Percentiles rank a stretch among this genome's conserved stretches.
These are phyloP conservation scores for Lodderomyces margitis DNA, from an alignment of 1,139 yeast genomes.

Conservation along the genomic window DNA sequence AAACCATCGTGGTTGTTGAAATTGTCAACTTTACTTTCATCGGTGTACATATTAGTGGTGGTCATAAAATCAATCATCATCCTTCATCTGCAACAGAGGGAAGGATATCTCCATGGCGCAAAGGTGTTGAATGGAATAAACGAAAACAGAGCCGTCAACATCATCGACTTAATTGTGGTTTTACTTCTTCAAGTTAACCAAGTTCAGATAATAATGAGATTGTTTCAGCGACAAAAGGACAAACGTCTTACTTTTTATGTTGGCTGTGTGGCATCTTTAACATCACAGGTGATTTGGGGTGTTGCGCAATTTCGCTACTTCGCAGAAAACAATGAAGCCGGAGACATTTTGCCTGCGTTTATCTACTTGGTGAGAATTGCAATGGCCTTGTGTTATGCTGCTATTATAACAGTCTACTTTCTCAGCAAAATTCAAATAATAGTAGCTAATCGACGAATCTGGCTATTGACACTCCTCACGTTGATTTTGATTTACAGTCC, in stretches of 20 bases:
- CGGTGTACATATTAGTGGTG: slow-evolving; percentile 52
- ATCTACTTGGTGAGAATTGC: slow-evolving; percentile 77
- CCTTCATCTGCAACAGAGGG: slow-evolving; percentile 48
- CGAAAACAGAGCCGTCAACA: slow-evolving; percentile 47
- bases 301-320: slow-evolving; percentile 52
- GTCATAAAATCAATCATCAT: slow-evolving; percentile 47
- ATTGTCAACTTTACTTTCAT: slow-evolving; percentile 46
- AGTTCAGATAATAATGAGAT: slow-evolving; percentile 71
- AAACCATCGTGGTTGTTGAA: slow-evolving; percentile 51
- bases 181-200: slow-evolving; percentile 66
- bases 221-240: slow-evolving; percentile 70
- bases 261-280: slow-evolving; percentile 56
- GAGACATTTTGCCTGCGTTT: slow-evolving; percentile 72
- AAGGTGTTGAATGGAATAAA: slow-evolving; percentile 49
- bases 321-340: slow-evolving; percentile 38
- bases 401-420: slow-evolving; percentile 59
- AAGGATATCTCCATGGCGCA: slow-evolving; percentile 58
- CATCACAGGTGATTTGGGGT: slow-evolving; percentile 71
- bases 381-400: slow-evolving; percentile 69
- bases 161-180: slow-evolving; percentile 63
- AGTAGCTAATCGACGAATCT: slow-evolving; percentile 47
- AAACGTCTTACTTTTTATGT: slow-evolving; percentile 61
- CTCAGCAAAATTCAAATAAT: slow-evolving; percentile 56
- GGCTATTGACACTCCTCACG: slow-evolving; percentile 58
- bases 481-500: slow-evolving; percentile 61